phyloP scores from a whole-genome alignment of 2,329 filamentous ascomycete genomes.

The Colletotrichum shisoi region DNA sequence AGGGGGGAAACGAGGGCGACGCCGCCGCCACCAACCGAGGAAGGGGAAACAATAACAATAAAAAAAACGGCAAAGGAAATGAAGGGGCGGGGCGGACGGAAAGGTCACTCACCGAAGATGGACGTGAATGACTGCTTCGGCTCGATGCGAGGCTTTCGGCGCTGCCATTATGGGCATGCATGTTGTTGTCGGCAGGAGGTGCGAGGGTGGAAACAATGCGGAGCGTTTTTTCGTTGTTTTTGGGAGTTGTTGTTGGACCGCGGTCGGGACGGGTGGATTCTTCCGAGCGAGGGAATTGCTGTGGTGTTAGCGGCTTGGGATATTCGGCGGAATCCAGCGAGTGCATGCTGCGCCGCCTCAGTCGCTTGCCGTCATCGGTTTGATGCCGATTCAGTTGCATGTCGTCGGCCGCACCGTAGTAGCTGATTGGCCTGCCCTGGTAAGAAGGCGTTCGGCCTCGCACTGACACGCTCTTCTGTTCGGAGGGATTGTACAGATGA shows the following conservation, averaged over 20 bases:
- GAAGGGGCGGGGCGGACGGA: not conserved
- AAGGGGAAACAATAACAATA: not conserved
- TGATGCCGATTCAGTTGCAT: slow-evolving; percentile 67
- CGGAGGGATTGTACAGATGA: slow-evolving; percentile 62
- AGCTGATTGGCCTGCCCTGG: slow-evolving; percentile 61
- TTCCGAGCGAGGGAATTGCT: slow-evolving; percentile 48
- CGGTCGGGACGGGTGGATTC: slow-evolving; percentile 41
- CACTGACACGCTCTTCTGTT: slow-evolving; percentile 35
- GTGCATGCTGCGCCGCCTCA: slow-evolving; percentile 84
- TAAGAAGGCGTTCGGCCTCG: slow-evolving; percentile 48
- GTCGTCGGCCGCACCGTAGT: slow-evolving; percentile 68
- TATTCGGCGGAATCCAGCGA: slow-evolving; percentile 62
- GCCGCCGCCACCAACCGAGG: not conserved
- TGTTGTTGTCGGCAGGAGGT: slow-evolving; percentile 43
- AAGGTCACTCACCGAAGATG: slow-evolving; percentile 68
- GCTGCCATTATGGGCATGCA: slow-evolving; percentile 62
- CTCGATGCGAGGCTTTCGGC: slow-evolving; percentile 70
- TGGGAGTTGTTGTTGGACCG: slow-evolving; percentile 34
- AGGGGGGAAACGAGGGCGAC: slow-evolving; percentile 27
- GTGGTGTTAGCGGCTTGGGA: slow-evolving; percentile 51
- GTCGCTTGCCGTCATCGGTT: slow-evolving; percentile 76
- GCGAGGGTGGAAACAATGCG: slow-evolving; percentile 46
- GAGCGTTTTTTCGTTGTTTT: slow-evolving; percentile 50
- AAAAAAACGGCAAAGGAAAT: slow-evolving; percentile 22
- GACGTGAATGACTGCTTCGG: slow-evolving; percentile 66